Evolutionary conservation across 2,329 filamentous ascomycete species (phyloP), one percentile per base, ranked within the genome.

Genomic region (Clonostachys solani): DNA sequence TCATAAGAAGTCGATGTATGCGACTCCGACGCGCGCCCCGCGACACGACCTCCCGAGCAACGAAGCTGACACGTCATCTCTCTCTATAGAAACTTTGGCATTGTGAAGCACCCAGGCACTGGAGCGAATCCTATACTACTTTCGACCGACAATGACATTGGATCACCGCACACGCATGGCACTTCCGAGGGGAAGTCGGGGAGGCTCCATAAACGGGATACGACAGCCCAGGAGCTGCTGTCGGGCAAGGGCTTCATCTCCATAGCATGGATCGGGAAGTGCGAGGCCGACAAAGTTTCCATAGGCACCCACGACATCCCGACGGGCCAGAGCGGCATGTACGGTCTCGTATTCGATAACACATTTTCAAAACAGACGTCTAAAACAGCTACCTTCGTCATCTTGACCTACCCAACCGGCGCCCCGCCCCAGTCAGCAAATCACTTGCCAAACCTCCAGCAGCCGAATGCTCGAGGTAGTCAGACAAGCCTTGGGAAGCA

Each of bases 331-430:
- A 89, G 85, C 19, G 94, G 94, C 60, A 96, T 96, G 82, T 99
- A 95, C 63, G 94, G 92, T 48, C 75, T 99, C 51, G 90, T 97
- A 33, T 96, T 99, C 61, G 94, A 99, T 79, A 99, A 99, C 62
- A 99, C 94, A 29, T 99, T 99, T 64, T 96, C 92, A 50, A 97
- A 96, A 71, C 89, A 86, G 65, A 86, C 88, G 40, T 94, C 92
- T 46, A 99, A 99, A 71, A 96, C 87, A 33, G 91, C 91, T 17
- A 97, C 92, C 8, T 89, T 99, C 60, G 92, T 96, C 35, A 81
- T 99, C 45, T 80, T 97, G 64, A 97, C 91, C 37, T 96, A 97
- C 60, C 92, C 92, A 10, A 92, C 90, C 35, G 87, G 85, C 55
- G 80, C 83, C 6, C 82, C 89, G 34, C 89, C 89, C 2, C 88